Evolutionary conservation across 2,329 filamentous ascomycete genomes (phyloP).

Genomic region (Trichoderma pleuroti): DNA sequence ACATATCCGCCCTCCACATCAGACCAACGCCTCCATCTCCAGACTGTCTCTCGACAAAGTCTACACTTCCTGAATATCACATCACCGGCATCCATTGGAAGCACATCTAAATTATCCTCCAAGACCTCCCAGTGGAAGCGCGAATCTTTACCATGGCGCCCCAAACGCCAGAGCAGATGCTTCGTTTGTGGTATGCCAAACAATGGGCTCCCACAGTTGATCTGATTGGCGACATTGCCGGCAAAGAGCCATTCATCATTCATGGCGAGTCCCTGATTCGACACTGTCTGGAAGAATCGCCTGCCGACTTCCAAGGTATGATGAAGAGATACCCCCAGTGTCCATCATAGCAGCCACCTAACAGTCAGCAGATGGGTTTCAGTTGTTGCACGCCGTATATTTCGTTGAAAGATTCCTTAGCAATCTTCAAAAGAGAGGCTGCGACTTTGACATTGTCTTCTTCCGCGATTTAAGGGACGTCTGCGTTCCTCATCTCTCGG

Average conservation of each 20-base stretch:
- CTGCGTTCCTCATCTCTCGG: conserved; percentile 46
- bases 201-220: conserved; percentile 46
- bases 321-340: not conserved
- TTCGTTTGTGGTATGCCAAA: conserved; percentile 4
- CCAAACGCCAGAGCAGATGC: not conserved
- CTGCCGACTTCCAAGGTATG: conserved; percentile 59
- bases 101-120: not conserved
- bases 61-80: not conserved
- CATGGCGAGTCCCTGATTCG: conserved; percentile 71
- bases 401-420: conserved; percentile 63
- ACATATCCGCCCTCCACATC: not conserved
- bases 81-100: not conserved
- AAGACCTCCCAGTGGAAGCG: not conserved
- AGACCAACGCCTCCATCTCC: not conserved
- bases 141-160: not conserved
- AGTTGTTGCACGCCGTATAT: conserved; percentile 68
- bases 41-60: not conserved
- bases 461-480: conserved; percentile 55
- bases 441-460: conserved; percentile 69
- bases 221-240: conserved; percentile 72
- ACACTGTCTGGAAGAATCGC: conserved; percentile 57
- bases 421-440: conserved; percentile 59
- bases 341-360: not conserved
- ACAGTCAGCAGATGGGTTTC: conserved; percentile 52
- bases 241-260: conserved; percentile 67